Evolutionary conservation across 2,329 filamentous ascomycete species (phyloP).

Genomic region (Aspergillus sp.): DNA sequence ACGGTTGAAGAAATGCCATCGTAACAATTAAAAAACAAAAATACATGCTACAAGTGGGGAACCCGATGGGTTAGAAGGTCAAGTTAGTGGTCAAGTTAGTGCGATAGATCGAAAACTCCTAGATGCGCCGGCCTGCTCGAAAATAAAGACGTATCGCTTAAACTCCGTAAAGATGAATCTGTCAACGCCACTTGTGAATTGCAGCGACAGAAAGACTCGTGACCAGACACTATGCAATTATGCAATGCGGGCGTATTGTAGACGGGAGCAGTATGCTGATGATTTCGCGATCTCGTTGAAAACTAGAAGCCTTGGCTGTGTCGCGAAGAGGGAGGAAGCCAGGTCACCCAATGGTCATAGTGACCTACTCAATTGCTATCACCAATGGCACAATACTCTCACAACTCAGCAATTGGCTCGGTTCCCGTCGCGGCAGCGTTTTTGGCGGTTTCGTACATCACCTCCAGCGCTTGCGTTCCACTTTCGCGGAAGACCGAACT

Average conservation of each 20-base stretch:
- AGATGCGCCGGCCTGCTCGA: slow-evolving; percentile 24
- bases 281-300: background rate
- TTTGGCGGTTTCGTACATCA: slow-evolving; percentile 50
- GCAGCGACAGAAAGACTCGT: background rate
- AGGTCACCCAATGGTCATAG: background rate
- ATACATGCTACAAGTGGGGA: background rate
- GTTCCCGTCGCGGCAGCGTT: slow-evolving; percentile 41
- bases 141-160: slow-evolving; percentile 9
- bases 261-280: background rate
- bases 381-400: slow-evolving; percentile 5
- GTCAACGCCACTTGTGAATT: slow-evolving; percentile 2
- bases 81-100: slow-evolving; percentile 6
- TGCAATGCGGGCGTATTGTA: background rate
- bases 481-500: slow-evolving; percentile 33
- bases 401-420: slow-evolving; percentile 33
- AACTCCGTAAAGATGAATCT: slow-evolving; percentile 16
- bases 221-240: background rate
- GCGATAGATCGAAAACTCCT: slow-evolving; percentile 24
- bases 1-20: slow-evolving; percentile 2
- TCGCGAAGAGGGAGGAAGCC: background rate
- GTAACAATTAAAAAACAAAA: slow-evolving; percentile 13
- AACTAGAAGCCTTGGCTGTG: background rate
- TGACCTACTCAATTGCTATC: background rate
- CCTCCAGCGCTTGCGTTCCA: slow-evolving; percentile 39
- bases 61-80: background rate